Evolutionary conservation across 306 rosid genomes (phyloP), one percentile per base, ranked within the genome.

Genomic region (Oemleria cerasiformis): DNA sequence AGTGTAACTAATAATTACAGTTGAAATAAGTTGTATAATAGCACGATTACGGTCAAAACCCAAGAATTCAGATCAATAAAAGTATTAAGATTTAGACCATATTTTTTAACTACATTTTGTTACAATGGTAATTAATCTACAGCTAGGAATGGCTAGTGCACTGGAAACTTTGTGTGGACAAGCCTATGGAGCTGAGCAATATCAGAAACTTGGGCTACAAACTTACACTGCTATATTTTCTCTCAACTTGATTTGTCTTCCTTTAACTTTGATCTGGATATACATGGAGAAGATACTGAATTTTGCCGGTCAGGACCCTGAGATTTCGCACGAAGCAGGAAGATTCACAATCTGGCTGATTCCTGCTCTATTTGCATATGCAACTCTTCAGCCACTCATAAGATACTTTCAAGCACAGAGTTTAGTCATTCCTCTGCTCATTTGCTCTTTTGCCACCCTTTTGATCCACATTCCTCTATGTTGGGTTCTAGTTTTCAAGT

Each of bases 341-440:
- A 79, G 60, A 60, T 83, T 88, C 79, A 41, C 53, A 34, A 60
- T 68, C 3, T 81, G 86, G 85, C 92, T 88, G 70, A 7, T 85
- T 73, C 88, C 88, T 25, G 82, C 84, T 63, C 80, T 85, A 39
- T 70, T 88, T 60, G 88, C 83, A 7, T 51, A 67, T 59, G 88
- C 87, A 42, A n/a, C 74, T 39, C 73, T 88, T 15, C 85, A 81
- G 30, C 85, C 88, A 2, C 50, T 85, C 2, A 72, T 83, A 70
- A 60, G 88, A 70, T 85, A 81, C 55, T 88, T 85, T 65, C 88
- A 75, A 74, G 78, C 85, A 48, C 92, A 83, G 70, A 85, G 86
- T 45, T 30, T 88, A 63, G 51, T 79, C 56, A 19, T 60, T 66
- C 91, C 88, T 36, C 74, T 86, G 88, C 81, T 86, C 45, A 0